These are phyloP conservation scores for Leishmania martiniquensis DNA, from an alignment of 208 protist genomes.

Conservation along the genomic window DNA sequence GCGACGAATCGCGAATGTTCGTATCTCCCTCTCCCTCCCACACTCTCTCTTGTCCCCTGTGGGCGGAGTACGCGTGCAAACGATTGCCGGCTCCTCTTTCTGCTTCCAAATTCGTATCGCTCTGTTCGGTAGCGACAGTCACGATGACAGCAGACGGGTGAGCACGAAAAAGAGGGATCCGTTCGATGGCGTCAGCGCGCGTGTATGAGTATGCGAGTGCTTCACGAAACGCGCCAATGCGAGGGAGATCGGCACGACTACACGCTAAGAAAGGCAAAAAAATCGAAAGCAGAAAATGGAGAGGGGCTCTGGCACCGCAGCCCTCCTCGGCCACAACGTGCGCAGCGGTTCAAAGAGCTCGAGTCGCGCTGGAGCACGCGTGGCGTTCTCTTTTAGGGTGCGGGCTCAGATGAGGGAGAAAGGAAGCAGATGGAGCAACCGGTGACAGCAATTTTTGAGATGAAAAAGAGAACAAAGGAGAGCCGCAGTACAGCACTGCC, in stretches of 20 bases:
- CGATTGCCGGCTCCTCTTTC: not conserved
- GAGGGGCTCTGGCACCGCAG: not conserved
- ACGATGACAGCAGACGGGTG: not conserved
- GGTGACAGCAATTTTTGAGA: too few relatives aligned
- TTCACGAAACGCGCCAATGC: not conserved
- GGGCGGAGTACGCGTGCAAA: not conserved
- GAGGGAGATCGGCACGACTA: too few relatives aligned
- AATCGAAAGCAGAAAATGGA: not conserved
- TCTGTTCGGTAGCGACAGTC: not conserved
- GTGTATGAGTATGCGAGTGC: not conserved
- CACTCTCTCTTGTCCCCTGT: not conserved
- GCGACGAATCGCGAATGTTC: not conserved
- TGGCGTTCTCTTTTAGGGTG: too few relatives aligned
- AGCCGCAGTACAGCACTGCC: not conserved
- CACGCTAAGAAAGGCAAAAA: not conserved
- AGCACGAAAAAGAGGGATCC: not conserved
- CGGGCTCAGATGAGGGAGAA: too few relatives aligned
- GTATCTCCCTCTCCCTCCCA: not conserved
- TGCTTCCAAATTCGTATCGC: not conserved
- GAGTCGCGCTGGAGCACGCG: too few relatives aligned
- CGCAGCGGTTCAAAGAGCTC: too few relatives aligned
- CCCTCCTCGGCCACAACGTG: not conserved
- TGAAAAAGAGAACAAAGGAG: not conserved
- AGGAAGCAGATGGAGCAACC: too few relatives aligned
- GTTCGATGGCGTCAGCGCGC: not conserved